phyloP scores from a whole-genome alignment of 495 filamentous ascomycete species.

The Penicillium odoratum region DNA sequence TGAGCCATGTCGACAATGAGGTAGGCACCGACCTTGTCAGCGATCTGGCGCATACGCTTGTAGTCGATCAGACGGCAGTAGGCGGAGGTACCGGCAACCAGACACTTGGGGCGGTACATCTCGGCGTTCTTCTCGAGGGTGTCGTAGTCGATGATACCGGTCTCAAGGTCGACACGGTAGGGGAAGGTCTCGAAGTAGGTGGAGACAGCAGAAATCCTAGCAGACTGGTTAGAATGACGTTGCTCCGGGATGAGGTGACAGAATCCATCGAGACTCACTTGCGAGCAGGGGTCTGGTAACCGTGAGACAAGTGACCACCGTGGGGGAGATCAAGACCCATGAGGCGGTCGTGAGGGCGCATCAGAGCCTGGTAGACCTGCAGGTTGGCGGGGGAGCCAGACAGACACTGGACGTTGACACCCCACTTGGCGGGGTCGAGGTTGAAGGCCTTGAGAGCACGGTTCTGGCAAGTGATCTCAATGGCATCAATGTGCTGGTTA shows the following conservation, averaged over 20 bases:
- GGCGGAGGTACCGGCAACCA: constrained; percentile 96
- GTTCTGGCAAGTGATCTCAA: constrained; percentile 94
- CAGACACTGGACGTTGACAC: constrained; percentile 97
- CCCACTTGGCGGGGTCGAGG: constrained; percentile 86
- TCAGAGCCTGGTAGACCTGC: constrained; percentile 98
- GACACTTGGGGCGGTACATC: constrained; percentile 91
- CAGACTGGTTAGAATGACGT: constrained; percentile 3
- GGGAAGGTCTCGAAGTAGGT: constrained; percentile 96
- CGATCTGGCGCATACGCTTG: constrained; percentile 92
- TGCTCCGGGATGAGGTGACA: constrained; percentile 10
- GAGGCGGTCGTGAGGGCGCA: constrained; percentile 91
- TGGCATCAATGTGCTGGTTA: constrained; percentile 96
- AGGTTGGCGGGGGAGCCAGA: constrained; percentile 89
- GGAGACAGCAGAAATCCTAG: constrained; percentile 85
- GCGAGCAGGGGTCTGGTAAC: constrained; percentile 89
- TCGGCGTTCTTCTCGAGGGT: constrained; percentile 86
- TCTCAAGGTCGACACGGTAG: constrained; percentile 86
- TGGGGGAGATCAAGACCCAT: constrained; percentile 98
- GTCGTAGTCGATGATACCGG: constrained; percentile 97
- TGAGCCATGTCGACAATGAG: constrained; percentile 98
- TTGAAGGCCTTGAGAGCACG: constrained; percentile 92
- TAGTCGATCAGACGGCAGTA: constrained; percentile 99
- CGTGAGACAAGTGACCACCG: constrained; percentile 96
- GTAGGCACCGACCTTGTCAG: constrained; percentile 91
- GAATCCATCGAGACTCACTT: constrained; percentile 61